Base-by-base conservation (phyloP, 306 rosid species). In the Acacia crassicarpa region DNA sequence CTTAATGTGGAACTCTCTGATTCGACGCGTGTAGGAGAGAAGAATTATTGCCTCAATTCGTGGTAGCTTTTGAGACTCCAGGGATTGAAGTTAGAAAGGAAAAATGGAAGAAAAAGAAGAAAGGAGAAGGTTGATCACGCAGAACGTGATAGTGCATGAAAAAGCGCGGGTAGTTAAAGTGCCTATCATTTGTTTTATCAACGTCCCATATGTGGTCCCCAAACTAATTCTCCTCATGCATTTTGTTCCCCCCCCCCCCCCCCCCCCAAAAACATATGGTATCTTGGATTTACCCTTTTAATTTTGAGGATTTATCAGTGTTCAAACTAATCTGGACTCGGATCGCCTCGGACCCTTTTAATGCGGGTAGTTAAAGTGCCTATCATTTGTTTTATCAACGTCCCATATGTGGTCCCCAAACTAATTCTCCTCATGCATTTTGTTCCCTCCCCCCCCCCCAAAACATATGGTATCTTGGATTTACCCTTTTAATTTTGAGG, bases 131-230 rank as follows among this genome's bases (percentile, higher is more conserved):
- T 62, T 62, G 35, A 17, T 87, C 90, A 87, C 86, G 80, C 87
- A 71, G 82, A 84, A 78, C 6, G 80, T 84, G 86, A 81, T 20
- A 53, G 82, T 17, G 67, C 71, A 78, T 81, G 82, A 59, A 81
- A 81, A 49, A 78, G 58, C 78, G 86, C 59, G 25, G 86, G 75
- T 81, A 75, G 87, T 84, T 85, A 62, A 78, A 30, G 73, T 74
- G 43, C 10, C 74, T 63, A 67, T 15, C 19, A 12, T 43, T 76
- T 35, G 1, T 51, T 16, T 5, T 2, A 62, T 77, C 66, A 80
- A 83, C 84, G 69, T 78, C 10, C 38, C 56, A 0, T n/a, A 49
- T 81, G 85, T 84, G 87, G 89, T 87, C 85, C 83, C 84, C 43
- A 81, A 61, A 30, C 44, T 67, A 56, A 73, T 46, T 54, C 56